Evolutionary conservation across 768 basidiomycete genomes (phyloP), one percentile per base, ranked within the genome.

Genomic region (Suillus ampliporus): DNA sequence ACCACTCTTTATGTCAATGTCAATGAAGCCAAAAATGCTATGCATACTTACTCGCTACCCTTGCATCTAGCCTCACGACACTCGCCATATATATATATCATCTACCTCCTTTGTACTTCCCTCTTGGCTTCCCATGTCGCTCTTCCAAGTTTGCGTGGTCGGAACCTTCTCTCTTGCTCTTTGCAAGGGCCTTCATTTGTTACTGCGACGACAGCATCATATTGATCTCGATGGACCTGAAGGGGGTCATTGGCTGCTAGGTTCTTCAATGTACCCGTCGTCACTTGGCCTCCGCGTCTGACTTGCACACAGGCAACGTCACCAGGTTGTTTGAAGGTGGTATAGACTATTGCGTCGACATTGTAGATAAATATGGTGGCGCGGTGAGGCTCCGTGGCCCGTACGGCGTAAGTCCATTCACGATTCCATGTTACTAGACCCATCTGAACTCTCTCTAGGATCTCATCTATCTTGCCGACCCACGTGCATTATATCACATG

Each of bases 381-480:
- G 74, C 84, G 60, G 80, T 78, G 31, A 83, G 77, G 67, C 74
- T 84, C 5, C 66, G 79, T 46, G 83, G 82, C 5, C 78, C 83
- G 61, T 80, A 82, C 52, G 83, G 83, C 50, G 83, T 83, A 65
- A 61, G 77, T 64, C 13, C 17, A 26, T 40, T 41, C 51, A 46
- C n/a, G 6, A 11, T 6, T n/a, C 46, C n/a, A n/a, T n/a, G n/a
- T n/a, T n/a, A n/a, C n/a, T n/a, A n/a, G n/a, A n/a, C n/a, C n/a
- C n/a, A n/a, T n/a, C n/a, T n/a, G n/a, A n/a, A n/a, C 13, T 4
- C 8, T 15, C 26, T n/a, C 11, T 37, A 74, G 73, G 58, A 79
- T 81, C 61, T 78, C 81, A 67, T 72, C 84, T 5, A 84, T 83
- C 74, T 86, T 74, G 53, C 68, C 50, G 85, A 86, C 66, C 83